Base-by-base conservation (phyloP, 768 basidiomycete genomes). In the Mrakia frigida region DNA sequence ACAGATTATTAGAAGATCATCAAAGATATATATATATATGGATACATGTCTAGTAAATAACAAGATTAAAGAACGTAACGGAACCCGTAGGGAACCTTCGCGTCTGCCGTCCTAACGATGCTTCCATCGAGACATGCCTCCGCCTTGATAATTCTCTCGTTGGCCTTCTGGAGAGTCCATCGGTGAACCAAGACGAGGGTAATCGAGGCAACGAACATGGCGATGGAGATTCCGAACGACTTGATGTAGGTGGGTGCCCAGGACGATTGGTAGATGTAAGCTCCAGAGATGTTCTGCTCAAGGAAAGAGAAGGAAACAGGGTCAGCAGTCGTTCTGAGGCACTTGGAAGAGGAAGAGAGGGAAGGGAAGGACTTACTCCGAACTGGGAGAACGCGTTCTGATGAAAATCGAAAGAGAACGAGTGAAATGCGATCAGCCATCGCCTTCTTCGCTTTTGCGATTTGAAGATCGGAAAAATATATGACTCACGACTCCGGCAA, bases 151-250 rank as follows among this genome's bases (percentile, higher is more conserved):
- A 74, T 74, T 18, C 46, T 4, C 9, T 6, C 16, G 73, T 74
- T 74, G 46, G 46, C 33, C 5, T 33, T 13, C 31, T 18, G 4
- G 46, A 74, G 73, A 31, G 61, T 67, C 23, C 25, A n/a, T 50
- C 73, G 73, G 59, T 74, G 73, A 21, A 53, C 7, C 1, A 67
- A 39, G 28, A 74, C 60, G 11, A 61, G 61, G 37, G 9, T 4
- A 33, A 68, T 46, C 7, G 59, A 65, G 9, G 33, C 31, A 7
- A 28, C 0, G 63, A 67, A 74, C 35, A 35, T 35, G 72, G 87
- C 84, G 61, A 90, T 89, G 84, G 90, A 91, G 76, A 94, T 90
- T 33, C 86, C 87, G 83, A 89, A 94, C 1, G 91, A 91, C 70
- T 87, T 85, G 18, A 83, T 83, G 82, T 93, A 94, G 0, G 87